phyloP scores from a whole-genome alignment of 305 asterid genomes.

The Andrographis paniculata region DNA sequence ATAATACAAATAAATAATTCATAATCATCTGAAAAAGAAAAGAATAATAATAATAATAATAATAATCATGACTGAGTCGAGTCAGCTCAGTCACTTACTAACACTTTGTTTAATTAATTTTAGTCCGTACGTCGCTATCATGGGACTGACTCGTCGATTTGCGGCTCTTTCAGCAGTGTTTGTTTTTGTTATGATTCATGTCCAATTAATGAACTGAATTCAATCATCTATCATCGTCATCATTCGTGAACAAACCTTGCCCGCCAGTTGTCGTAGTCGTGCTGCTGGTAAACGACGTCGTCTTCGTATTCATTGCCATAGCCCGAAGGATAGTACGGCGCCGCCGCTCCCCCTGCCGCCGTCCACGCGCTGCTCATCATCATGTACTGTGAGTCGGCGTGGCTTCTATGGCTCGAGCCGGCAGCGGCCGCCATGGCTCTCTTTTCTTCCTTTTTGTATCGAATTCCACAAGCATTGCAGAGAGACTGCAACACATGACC shows the following conservation, averaged over 20 bases:
- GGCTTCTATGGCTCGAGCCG: constrained; percentile 22
- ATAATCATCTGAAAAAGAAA: no score
- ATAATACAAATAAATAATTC: no score
- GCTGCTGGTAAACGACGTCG: background rate
- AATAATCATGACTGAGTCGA: no score
- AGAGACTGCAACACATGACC: constrained; percentile 44
- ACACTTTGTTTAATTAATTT: no score
- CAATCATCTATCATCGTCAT: constrained; percentile 25
- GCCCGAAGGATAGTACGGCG: constrained; percentile 29
- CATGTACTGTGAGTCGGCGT: constrained; percentile 14
- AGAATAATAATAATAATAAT: no score
- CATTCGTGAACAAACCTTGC: background rate
- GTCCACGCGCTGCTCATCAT: constrained; percentile 37
- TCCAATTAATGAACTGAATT: constrained; percentile 27
- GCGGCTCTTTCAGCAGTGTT: no score
- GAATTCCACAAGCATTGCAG: constrained; percentile 98
- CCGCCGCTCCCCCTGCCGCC: constrained; percentile 32
- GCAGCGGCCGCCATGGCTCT: constrained; percentile 82
- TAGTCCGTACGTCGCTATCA: no score
- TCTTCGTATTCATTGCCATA: constrained; percentile 25
- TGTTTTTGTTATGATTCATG: background rate
- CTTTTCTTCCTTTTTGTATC: constrained; percentile 93
- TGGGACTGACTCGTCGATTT: no score
- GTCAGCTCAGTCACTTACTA: no score
- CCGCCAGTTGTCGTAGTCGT: background rate